Evolutionary conservation across 805 yeast genomes (phyloP).

Genomic region (Candida xiaguanensis): DNA sequence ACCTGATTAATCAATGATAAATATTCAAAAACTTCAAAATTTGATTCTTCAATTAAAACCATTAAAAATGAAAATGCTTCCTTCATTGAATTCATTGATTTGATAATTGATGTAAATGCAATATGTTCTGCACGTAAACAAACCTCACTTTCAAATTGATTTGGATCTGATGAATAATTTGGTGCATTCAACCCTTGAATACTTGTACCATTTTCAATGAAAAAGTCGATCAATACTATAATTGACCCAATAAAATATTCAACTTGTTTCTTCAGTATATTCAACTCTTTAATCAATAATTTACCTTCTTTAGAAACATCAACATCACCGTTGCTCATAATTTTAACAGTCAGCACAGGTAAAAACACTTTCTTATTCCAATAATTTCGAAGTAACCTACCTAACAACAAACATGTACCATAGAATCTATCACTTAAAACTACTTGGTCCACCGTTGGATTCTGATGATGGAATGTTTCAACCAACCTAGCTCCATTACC

Average conservation of each 20-base stretch:
- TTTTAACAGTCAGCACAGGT: slow-evolving; percentile 38
- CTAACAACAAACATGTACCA: slow-evolving; percentile 74
- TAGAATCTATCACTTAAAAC: slow-evolving; percentile 87
- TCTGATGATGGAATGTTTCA: slow-evolving; percentile 19
- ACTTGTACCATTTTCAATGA: slow-evolving; percentile 58
- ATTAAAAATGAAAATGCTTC: slow-evolving; percentile 88
- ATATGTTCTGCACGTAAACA: slow-evolving; percentile 87
- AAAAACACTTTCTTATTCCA: slow-evolving; percentile 76
- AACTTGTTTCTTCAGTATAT: slow-evolving; percentile 47
- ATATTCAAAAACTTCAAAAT: slow-evolving; percentile 61
- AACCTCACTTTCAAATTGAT: slow-evolving; percentile 55
- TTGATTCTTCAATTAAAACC: slow-evolving; percentile 72
- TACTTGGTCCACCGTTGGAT: slow-evolving; percentile 63
- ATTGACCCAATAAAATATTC: slow-evolving; percentile 72
- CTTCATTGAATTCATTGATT: slow-evolving; percentile 71
- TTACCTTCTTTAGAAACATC: slow-evolving; percentile 41
- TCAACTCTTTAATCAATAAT: slow-evolving; percentile 42
- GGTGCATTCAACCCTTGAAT: slow-evolving; percentile 64
- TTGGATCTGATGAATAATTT: slow-evolving; percentile 46
- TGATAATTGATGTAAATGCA: slow-evolving; percentile 74
- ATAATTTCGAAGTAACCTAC: slow-evolving; percentile 72
- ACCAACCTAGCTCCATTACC: slow-evolving; percentile 48
- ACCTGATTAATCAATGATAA: slow-evolving; percentile 65
- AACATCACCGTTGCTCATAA: slow-evolving; percentile 33
- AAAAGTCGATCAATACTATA: slow-evolving; percentile 64